phyloP scores from a whole-genome alignment of 441 rosid genomes.

The Metrosideros polymorpha region DNA sequence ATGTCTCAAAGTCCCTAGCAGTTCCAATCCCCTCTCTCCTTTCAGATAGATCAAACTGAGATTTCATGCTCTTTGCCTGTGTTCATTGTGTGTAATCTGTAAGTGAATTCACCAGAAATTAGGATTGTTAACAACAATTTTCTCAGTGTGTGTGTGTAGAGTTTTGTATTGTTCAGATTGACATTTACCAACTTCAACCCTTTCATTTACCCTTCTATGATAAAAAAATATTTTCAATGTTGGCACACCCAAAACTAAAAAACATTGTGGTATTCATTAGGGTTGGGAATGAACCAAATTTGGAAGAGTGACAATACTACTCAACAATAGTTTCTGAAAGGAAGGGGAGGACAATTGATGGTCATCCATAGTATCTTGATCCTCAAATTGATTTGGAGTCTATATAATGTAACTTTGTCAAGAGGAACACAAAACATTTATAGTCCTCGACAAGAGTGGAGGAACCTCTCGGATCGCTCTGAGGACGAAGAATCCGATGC shows the following conservation, averaged over 20 bases:
- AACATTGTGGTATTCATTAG: not conserved
- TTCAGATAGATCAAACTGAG: conserved; percentile 35
- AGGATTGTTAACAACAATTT: not conserved
- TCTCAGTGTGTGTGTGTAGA: not conserved
- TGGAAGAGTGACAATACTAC: not conserved
- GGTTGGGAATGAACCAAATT: not conserved
- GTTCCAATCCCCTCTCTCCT: conserved; percentile 71
- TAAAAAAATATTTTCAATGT: not conserved
- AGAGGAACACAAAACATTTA: not conserved
- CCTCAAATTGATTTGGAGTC: not conserved
- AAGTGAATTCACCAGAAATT: not conserved
- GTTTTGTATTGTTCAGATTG: not conserved
- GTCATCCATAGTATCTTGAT: not conserved
- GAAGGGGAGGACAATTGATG: not conserved
- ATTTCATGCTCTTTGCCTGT: not conserved
- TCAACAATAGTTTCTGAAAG: not conserved
- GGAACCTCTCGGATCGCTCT: not conserved
- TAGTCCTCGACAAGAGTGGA: not conserved
- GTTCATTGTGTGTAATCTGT: not conserved
- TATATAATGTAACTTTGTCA: not conserved
- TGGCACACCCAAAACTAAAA: not conserved
- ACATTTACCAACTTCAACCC: not conserved
- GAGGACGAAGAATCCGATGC: not conserved
- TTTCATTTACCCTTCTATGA: not conserved
- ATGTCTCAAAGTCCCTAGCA: conserved; percentile 40